Evolutionary conservation across 768 basidiomycete species (phyloP).

Genomic region (Roridomyces roridus): DNA sequence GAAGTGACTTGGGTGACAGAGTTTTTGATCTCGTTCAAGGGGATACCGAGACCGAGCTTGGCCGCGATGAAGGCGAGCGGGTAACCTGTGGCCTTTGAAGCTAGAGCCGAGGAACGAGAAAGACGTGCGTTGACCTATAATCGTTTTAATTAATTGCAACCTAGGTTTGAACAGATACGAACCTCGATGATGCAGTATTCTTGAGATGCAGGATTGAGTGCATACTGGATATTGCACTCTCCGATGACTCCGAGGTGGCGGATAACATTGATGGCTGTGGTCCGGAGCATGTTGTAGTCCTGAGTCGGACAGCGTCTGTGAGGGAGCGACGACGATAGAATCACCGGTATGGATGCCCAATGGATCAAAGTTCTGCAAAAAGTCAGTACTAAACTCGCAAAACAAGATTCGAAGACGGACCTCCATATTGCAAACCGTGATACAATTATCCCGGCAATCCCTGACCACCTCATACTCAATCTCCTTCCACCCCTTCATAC

Average conservation of each 20-base stretch:
- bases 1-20: slow-evolving; percentile 95
- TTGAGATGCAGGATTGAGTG: slow-evolving; percentile 91
- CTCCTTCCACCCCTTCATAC: slow-evolving; percentile 99
- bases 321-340: slow-evolving; percentile 97
- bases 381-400: background rate
- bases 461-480: slow-evolving; percentile 99
- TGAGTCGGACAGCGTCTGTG: slow-evolving; percentile 97
- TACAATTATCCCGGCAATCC: slow-evolving; percentile 97
- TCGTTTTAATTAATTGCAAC: too few relatives aligned
- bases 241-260: slow-evolving; percentile 98
- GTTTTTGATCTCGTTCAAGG: slow-evolving; percentile 97
- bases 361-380: slow-evolving; percentile 94
- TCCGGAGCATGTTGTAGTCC: slow-evolving; percentile 99
- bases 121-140: slow-evolving; percentile 91
- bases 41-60: slow-evolving; percentile 96
- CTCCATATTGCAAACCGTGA: slow-evolving; percentile 99
- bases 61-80: slow-evolving; percentile 98
- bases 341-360: slow-evolving; percentile 98
- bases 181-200: slow-evolving; percentile 99
- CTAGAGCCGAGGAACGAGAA: slow-evolving; percentile 95
- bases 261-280: slow-evolving; percentile 97
- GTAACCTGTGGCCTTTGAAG: slow-evolving; percentile 98
- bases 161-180: slow-evolving; percentile 15
- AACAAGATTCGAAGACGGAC: slow-evolving; percentile 50
- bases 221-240: slow-evolving; percentile 99